Percentiles rank a stretch among this genome's conserved stretches.
Evolutionary conservation across 305 asterid species (phyloP).

Genomic region (Nicotiana rustica): DNA sequence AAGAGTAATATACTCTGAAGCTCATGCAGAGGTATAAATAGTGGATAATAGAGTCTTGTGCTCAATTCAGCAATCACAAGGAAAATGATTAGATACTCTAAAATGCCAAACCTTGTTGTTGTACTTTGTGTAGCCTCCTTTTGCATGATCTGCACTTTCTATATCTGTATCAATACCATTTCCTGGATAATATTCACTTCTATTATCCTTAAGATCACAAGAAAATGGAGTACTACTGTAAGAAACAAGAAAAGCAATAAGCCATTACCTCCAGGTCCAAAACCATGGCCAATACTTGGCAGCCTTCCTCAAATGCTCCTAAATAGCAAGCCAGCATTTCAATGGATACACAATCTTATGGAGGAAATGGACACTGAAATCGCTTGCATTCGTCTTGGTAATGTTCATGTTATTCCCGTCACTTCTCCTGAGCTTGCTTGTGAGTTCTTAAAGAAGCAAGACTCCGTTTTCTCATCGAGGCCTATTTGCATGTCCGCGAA

Average conservation of each 20-base stretch:
- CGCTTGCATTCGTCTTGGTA: constrained; percentile 26
- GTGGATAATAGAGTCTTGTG: background rate
- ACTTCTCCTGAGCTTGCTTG: constrained; percentile 36
- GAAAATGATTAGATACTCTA: background rate
- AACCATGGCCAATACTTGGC: constrained; percentile 20
- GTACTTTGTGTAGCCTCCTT: background rate
- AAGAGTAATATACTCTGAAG: too few relatives aligned
- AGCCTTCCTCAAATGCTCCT: background rate
- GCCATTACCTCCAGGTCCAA: constrained; percentile 24
- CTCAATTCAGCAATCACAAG: too few relatives aligned
- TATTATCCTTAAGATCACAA: background rate
- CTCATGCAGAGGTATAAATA: background rate
- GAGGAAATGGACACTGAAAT: constrained; percentile 22
- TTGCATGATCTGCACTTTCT: background rate
- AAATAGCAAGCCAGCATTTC: background rate
- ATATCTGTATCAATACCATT: background rate
- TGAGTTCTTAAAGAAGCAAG: constrained; percentile 37
- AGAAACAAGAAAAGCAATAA: background rate
- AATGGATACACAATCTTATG: constrained; percentile 27
- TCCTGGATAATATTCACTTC: background rate
- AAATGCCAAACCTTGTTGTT: background rate
- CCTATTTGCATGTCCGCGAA: constrained; percentile 31
- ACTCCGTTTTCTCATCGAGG: constrained; percentile 23
- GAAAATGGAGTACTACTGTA: background rate
- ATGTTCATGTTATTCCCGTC: constrained; percentile 12